Base-by-base conservation (phyloP, 2,329 filamentous ascomycete genomes). In the Cytospora schulzeri region DNA sequence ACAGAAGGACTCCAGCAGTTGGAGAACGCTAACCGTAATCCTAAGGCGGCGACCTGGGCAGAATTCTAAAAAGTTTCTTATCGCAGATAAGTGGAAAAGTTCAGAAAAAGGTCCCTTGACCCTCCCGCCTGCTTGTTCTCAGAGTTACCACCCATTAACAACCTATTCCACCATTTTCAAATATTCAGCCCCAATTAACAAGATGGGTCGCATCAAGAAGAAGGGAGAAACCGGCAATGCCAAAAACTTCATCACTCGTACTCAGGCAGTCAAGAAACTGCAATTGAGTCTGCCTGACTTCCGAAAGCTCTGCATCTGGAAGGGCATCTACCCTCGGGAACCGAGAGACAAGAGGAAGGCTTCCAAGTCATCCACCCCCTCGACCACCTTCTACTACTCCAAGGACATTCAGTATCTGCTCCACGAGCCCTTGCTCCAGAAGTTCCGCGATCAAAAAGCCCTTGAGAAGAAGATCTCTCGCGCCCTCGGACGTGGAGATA, bases 331-430 rank as follows among this genome's bases (percentile, higher is more conserved):
- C 80, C 95, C 95, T 70, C 91, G 95, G 74, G 95, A 99, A 83
- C 95, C 95, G 69, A 88, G 95, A 75, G 97, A 91, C 82, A 94
- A 93, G 83, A 97, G 96, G 83, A 97, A 97, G 86, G 95, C 91
- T 51, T 92, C 91, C 75, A 97, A 96, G 79, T 92, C 91, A 66
- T 88, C 93, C 29, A 97, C 91, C 41, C 88, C 90, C 67, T 93
- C 91, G 63, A 98, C 94, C 31, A 99, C 95, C 68, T 99, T 98
- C 71, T 91, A 91, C 80, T 91, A 90, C 75, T 81, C 93, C 75
- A 97, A 96, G 82, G 95, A 99, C 76, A 97, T 99, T 71, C 94
- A 98, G 79, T 99, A 97, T 74, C 90, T 99, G 60, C 88, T 98
- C 66, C 95, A 99, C 79, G 95, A 99, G 79, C 96, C 95, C 33